These are phyloP conservation scores for Senecio squalidus DNA, from an alignment of 140 eudicot genomes.

Conservation along the genomic window DNA sequence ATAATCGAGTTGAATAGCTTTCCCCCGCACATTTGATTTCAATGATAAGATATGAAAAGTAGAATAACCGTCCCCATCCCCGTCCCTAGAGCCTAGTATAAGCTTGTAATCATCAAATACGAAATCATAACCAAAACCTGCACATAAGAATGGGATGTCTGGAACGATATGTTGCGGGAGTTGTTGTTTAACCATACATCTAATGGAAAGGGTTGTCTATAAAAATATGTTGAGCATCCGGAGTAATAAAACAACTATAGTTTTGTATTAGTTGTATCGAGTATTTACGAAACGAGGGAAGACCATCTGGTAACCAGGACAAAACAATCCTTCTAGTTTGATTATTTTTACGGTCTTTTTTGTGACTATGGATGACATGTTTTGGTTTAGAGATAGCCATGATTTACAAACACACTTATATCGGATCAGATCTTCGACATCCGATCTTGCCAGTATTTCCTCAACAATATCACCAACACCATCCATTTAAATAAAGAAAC, in stretches of 20 bases:
- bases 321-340: background rate
- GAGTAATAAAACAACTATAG: background rate
- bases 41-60: too few relatives aligned
- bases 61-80: background rate
- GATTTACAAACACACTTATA: background rate
- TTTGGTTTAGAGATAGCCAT: background rate
- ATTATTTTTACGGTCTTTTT: background rate
- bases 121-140: background rate
- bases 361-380: background rate
- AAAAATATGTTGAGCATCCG: background rate
- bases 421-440: background rate
- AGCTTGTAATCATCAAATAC: background rate
- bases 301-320: background rate
- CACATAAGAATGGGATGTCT: background rate
- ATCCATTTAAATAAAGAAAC: too few relatives aligned
- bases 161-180: background rate
- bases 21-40: background rate
- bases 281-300: background rate
- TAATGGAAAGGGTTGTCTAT: background rate
- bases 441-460: background rate
- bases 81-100: background rate
- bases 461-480: background rate
- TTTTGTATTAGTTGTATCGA: background rate
- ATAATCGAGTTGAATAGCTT: background rate
- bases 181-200: background rate